phyloP scores from a whole-genome alignment of 1,284 basidiomycete species.

The Ceratobasidium sp. region DNA sequence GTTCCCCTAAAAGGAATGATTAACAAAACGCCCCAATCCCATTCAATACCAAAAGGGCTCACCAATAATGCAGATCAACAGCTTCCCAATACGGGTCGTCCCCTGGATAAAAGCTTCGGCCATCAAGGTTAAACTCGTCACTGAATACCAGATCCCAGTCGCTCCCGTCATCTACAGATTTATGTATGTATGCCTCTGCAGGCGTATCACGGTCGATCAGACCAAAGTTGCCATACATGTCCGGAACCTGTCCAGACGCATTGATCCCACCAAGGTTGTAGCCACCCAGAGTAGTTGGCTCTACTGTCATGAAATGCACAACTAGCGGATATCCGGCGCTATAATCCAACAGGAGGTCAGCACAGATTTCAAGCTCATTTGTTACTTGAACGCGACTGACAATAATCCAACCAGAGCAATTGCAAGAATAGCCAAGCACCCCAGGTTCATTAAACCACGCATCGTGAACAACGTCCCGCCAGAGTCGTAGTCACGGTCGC shows the following conservation, averaged over 20 bases:
- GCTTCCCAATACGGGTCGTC: conserved; percentile 81
- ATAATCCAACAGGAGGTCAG: neutral
- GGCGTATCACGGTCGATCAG: conserved; percentile 81
- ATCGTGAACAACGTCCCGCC: conserved; percentile 74
- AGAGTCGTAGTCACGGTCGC: conserved; percentile 70
- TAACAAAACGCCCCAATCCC: neutral
- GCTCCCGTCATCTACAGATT: conserved; percentile 54
- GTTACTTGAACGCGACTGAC: conserved; percentile 57
- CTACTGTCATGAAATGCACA: conserved; percentile 52
- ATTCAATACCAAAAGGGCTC: conserved; percentile 40
- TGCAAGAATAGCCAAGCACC: conserved; percentile 74
- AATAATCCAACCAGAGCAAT: conserved; percentile 75
- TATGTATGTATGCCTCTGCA: conserved; percentile 55
- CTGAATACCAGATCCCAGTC: conserved; percentile 58
- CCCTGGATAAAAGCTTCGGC: conserved; percentile 76
- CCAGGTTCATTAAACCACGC: conserved; percentile 79
- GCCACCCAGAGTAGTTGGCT: conserved; percentile 54
- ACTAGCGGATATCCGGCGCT: conserved; percentile 58
- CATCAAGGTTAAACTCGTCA: conserved; percentile 58
- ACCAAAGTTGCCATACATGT: conserved; percentile 70
- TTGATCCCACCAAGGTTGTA: conserved; percentile 67
- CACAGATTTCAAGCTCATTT: neutral
- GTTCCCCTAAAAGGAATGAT: conserved; percentile 34
- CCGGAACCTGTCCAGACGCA: conserved; percentile 67
- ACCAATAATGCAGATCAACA: conserved; percentile 80